phyloP scores from a whole-genome alignment of 768 basidiomycete genomes.

The Termitomyces sp. region DNA sequence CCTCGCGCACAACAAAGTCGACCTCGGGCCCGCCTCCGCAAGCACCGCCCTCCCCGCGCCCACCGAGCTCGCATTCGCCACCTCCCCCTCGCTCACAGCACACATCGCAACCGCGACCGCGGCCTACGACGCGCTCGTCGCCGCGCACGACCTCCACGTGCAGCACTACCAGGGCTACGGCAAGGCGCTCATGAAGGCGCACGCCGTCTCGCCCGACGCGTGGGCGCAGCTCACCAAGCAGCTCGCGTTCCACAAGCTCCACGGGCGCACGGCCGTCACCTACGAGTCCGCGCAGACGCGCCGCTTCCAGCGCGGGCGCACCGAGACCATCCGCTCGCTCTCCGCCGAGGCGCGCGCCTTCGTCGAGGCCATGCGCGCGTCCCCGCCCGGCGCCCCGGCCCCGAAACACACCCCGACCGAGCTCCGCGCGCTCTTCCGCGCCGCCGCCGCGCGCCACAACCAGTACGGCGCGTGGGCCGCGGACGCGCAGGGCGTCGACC shows the following conservation, averaged over 20 bases:
- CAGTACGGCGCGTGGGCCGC: conserved; percentile 89
- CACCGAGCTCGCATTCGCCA: conserved; percentile 64
- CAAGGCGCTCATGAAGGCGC: conserved; percentile 77
- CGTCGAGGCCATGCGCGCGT: conserved; percentile 79
- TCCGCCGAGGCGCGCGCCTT: conserved; percentile 81
- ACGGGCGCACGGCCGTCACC: conserved; percentile 65
- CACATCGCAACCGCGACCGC: conserved; percentile 55
- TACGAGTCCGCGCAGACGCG: conserved; percentile 96
- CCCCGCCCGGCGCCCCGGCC: background rate
- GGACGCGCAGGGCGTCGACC: conserved; percentile 91
- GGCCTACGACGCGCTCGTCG: conserved; percentile 74
- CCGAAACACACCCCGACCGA: conserved; percentile 25
- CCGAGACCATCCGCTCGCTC: conserved; percentile 89
- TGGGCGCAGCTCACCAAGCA: conserved; percentile 96
- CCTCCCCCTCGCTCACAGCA: conserved; percentile 46
- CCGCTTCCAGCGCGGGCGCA: conserved; percentile 85
- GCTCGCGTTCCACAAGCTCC: conserved; percentile 90
- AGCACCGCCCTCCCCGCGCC: conserved; percentile 45
- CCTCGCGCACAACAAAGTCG: conserved; percentile 65
- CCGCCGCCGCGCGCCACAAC: conserved; percentile 77
- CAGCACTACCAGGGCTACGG: conserved; percentile 88
- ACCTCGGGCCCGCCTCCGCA: conserved; percentile 54
- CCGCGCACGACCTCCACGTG: conserved; percentile 74
- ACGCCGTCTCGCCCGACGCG: conserved; percentile 86
- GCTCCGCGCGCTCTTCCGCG: conserved; percentile 64